Base-by-base conservation (phyloP, 2,329 filamentous ascomycete genomes). In the Stachybotrys chlorohalonatus region DNA sequence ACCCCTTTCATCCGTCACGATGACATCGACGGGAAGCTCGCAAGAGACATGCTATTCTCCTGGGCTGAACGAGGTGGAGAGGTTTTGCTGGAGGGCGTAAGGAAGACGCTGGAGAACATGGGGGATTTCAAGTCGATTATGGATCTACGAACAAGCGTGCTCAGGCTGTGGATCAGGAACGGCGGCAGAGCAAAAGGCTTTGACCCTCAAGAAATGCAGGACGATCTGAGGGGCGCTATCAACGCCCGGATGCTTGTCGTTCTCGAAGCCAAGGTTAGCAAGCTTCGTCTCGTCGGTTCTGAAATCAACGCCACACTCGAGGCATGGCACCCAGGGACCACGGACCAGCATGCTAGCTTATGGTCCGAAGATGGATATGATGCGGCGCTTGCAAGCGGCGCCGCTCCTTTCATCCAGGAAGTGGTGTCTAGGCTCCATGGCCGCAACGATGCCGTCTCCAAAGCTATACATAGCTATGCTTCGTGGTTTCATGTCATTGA, bases 1-100 rank as follows among this genome's bases (percentile, higher is more conserved):
- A 93, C 85, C 1, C 92, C 92, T 0, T 96, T 90, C 73, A 88
- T 95, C 42, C 84, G 89, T 32, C 85, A 95, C 62, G 89, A 92
- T 60, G 88, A 94, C 60, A 69, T 89, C 5, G 80, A 84, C 30
- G 82, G 79, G 17, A 70, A 75, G 30, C 79, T 84, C 57, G 81
- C 82, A 1, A 77, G 79, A 47, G 79, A 82, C 2, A 82, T 82
- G 68, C 76, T 90, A 13, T 77, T 77, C 24, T 67, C 66, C 31
- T 92, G 88, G 87, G 83, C 84, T 0, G 76, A 76, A 52, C 76
- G 78, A 52, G 84, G 83, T 1, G 80, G 82, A 16, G 72, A 80
- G 49, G 75, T 79, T 7, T 72, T 90, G 54, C 66, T 88, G 1
- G 69, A 78, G n/a, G 86, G 86, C 1, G 73, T 90, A 31, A 75